Base-by-base conservation (phyloP, 139 green algal species). In the Asterochloris erici region DNA sequence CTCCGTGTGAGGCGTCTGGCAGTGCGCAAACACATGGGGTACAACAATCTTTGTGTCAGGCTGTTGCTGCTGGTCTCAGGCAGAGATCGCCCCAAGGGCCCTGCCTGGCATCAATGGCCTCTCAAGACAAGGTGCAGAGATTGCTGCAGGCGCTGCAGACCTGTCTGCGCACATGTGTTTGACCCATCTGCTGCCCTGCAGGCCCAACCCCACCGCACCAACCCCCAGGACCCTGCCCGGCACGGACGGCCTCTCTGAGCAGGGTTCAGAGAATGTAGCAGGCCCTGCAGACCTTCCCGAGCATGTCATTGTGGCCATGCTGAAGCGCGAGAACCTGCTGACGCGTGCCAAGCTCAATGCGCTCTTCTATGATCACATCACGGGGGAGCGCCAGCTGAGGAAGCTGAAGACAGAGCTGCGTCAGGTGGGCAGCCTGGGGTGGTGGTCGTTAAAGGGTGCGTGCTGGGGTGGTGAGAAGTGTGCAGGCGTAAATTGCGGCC, bases 291-390 rank as follows among this genome's bases (percentile, higher is more conserved):
- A 74, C 26, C 74, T 93, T 63, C 89, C 91, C 24, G 92, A 96
- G 73, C 66, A 84, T 16, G 89, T 92, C 38, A 87, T 95, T n/a
- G 63, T 93, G 38, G 83, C 79, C 54, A 91, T 96, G 89, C 86
- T 97, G 81, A 74, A 83, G 26, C 87, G 93, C 10, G 94, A 98
- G 88, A 84, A 82, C 68, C 90, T 96, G 75, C 90, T 97, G 61
- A 97, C 93, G 21, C 73, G 83, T 16, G 92, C 93, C 78, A 98
- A 97, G 90, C 88, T 98, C 82, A 89, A 96, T 73, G 86, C 82
- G 16, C 87, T 96, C 60, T 69, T 89, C 69, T 93, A 90, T 75
- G 90, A 95, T 76, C 91, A 93, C 66, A 73, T 90, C 17, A 84
- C 81, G 60, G 74, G 78, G n/a, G 86, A 92, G 71, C 86, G 85